Conservation (phyloP, 805 yeast species). For the Ogataea trehaloabstinens region DNA sequence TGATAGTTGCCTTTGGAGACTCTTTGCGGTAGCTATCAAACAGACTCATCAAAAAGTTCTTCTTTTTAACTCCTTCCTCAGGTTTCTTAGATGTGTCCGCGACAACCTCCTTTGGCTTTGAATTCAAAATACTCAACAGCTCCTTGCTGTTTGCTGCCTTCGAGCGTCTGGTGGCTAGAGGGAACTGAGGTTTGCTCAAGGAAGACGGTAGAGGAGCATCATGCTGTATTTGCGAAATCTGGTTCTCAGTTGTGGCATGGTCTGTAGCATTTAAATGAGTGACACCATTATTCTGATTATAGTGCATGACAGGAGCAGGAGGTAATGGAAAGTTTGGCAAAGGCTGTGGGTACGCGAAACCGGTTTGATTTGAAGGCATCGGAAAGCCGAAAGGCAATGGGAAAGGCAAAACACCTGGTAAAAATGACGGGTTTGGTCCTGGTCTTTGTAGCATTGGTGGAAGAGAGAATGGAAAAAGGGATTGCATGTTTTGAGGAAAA, state of each 20-base stretch:
- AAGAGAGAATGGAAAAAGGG: constrained; percentile 8
- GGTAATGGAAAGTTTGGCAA: constrained; percentile 16
- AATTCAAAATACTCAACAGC: constrained; percentile 28
- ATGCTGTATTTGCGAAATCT: constrained; percentile 9
- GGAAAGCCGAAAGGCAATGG: constrained; percentile 29
- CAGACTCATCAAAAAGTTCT: constrained; percentile 17
- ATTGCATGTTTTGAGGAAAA: constrained; percentile 9
- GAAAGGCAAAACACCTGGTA: constrained; percentile 20
- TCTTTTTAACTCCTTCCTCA: constrained; percentile 8
- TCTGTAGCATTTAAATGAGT: constrained; percentile 9
- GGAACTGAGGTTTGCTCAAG: constrained; percentile 32
- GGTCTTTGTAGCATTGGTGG: constrained; percentile 11
- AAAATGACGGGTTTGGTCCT: constrained; percentile 15
- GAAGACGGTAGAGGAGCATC: constrained; percentile 31
- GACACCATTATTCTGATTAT: background rate
- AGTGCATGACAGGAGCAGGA: constrained; percentile 10
- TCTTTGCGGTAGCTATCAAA: constrained; percentile 16
- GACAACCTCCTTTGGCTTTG: constrained; percentile 10
- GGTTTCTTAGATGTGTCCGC: constrained; percentile 1
- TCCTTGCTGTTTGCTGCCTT: constrained; percentile 33
- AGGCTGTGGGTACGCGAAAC: constrained; percentile 15
- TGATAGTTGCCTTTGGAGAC: background rate
- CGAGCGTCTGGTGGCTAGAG: constrained; percentile 25
- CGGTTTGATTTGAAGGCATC: constrained; percentile 16
- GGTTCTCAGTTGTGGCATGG: constrained; percentile 10